A percentile compares a stretch with the other conserved stretches of the same genome.
Conservation (phyloP, 805 yeast species). For the Pichia deserticola region DNA sequence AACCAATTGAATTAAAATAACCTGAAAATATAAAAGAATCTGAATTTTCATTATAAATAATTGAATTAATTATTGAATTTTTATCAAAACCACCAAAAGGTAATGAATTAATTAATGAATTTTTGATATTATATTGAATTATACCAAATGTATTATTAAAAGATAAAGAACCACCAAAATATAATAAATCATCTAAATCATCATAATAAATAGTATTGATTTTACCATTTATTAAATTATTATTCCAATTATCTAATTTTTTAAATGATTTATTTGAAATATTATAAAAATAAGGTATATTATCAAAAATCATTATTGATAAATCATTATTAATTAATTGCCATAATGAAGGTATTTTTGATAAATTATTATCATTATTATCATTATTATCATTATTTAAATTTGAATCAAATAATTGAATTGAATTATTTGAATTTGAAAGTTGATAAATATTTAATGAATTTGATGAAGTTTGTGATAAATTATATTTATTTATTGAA, state of each 20-base stretch:
- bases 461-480: constrained; percentile 10
- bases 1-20: constrained; percentile 53
- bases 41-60: constrained; percentile 37
- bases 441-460: constrained; percentile 16
- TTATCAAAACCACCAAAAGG: constrained; percentile 74
- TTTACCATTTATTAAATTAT: constrained; percentile 28
- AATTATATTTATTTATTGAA: constrained; percentile 16
- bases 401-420: not conserved
- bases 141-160: constrained; percentile 47
- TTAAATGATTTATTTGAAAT: not conserved
- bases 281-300: constrained; percentile 20
- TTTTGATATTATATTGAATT: constrained; percentile 50
- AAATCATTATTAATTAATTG: constrained; percentile 2
- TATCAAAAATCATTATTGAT: constrained; percentile 16
- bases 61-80: constrained; percentile 53
- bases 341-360: constrained; percentile 8
- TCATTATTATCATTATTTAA: too few species aligned
- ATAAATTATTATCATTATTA: not conserved
- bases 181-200: constrained; percentile 40
- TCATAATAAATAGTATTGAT: constrained; percentile 44
- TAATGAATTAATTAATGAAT: constrained; percentile 36
- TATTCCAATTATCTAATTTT: constrained; percentile 19
- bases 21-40: constrained; percentile 76
- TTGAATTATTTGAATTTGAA: constrained; percentile 12
- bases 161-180: constrained; percentile 74